These are phyloP conservation scores for Schizophyllum commune DNA, from an alignment of 1,284 basidiomycete species.

Conservation along the genomic window DNA sequence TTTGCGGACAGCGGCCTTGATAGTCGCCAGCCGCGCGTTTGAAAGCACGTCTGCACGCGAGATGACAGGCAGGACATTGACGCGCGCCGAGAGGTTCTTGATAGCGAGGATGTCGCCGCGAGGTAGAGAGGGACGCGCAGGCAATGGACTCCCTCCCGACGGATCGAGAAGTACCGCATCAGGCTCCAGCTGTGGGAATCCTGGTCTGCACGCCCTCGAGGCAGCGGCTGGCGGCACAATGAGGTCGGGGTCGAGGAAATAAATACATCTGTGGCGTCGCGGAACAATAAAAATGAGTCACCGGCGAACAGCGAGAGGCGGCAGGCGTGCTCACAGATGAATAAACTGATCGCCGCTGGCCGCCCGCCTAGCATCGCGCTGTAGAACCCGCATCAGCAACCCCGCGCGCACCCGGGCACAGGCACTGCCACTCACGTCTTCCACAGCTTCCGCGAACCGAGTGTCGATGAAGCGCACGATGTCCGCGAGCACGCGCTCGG, in stretches of 20 bases:
- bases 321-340: slow-evolving; percentile 57
- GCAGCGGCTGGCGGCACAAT: slow-evolving; percentile 64
- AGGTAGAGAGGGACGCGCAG: slow-evolving; percentile 57
- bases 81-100: slow-evolving; percentile 80
- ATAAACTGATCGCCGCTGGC: slow-evolving; percentile 63
- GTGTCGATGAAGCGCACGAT: slow-evolving; percentile 60
- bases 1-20: slow-evolving; percentile 69
- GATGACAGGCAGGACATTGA: slow-evolving; percentile 93
- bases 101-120: slow-evolving; percentile 85
- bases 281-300: slow-evolving; percentile 13
- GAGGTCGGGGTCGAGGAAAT: slow-evolving; percentile 71
- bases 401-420: slow-evolving; percentile 17
- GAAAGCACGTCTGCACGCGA: slow-evolving; percentile 89
- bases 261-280: slow-evolving; percentile 53
- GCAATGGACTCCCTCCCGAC: slow-evolving; percentile 61
- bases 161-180: slow-evolving; percentile 74
- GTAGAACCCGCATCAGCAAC: not conserved
- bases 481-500: slow-evolving; percentile 53
- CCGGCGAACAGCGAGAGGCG: slow-evolving; percentile 12
- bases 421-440: slow-evolving; percentile 70
- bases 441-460: slow-evolving; percentile 57
- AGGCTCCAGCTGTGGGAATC: slow-evolving; percentile 59
- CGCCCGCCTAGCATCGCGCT: not conserved
- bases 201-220: slow-evolving; percentile 55
- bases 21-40: slow-evolving; percentile 73